Conservation (phyloP, 2,329 filamentous ascomycete species). For the Cercospora sp. region DNA sequence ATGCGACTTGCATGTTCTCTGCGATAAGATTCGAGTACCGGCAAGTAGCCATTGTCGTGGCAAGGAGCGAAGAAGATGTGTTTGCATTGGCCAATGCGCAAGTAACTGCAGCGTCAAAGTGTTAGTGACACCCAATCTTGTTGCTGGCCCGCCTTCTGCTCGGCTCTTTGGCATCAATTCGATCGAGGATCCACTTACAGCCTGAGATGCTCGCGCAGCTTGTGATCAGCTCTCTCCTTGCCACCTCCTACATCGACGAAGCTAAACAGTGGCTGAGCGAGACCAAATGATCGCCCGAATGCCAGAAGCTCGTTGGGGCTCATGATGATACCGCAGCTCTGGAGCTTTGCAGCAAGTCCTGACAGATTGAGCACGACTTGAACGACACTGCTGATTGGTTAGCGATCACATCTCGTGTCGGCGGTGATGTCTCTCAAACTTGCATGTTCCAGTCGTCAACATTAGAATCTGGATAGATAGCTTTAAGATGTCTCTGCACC, state of each 20-base stretch:
- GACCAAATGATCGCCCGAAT: slow-evolving; percentile 48
- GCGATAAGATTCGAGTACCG: slow-evolving; percentile 49
- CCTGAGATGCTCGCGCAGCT: slow-evolving; percentile 49
- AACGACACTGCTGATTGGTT: slow-evolving; percentile 39
- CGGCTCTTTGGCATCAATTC: neutral
- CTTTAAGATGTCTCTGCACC: slow-evolving; percentile 46
- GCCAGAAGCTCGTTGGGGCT: slow-evolving; percentile 42
- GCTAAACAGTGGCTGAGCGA: slow-evolving; percentile 49
- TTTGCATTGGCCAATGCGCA: slow-evolving; percentile 49
- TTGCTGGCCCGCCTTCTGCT: neutral
- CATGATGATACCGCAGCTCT: slow-evolving; percentile 44
- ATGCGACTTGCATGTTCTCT: slow-evolving; percentile 44
- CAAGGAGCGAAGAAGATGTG: slow-evolving; percentile 50
- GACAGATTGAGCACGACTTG: slow-evolving; percentile 51
- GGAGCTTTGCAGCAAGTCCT: slow-evolving; percentile 47
- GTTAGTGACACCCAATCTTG: neutral
- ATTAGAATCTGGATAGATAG: slow-evolving; percentile 41
- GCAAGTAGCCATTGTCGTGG: slow-evolving; percentile 49
- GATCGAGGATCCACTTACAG: too few species aligned
- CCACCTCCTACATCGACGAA: slow-evolving; percentile 51
- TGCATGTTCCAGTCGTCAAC: slow-evolving; percentile 45
- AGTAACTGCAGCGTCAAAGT: slow-evolving; percentile 25
- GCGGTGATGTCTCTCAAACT: neutral
- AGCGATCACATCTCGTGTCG: neutral
- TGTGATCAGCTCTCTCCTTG: slow-evolving; percentile 51